Base-by-base conservation (phyloP, 305 asterid species). In the Euphrasia arctica region DNA sequence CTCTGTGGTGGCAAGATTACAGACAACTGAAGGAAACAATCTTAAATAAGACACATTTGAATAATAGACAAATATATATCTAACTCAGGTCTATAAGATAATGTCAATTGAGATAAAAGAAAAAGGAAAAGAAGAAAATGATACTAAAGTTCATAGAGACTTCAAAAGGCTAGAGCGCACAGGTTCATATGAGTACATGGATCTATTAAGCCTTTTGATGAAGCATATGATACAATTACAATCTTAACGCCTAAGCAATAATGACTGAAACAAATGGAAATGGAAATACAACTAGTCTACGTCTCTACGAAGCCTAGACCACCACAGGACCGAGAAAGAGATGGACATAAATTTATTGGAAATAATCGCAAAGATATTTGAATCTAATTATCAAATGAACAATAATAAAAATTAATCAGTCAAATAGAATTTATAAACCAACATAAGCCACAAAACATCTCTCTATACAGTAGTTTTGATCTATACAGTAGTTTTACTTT, bases 381-480 rank as follows among this genome's bases (percentile, higher is more conserved):
- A 67, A 14, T 49, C 49, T 65, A 68, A 66, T 52, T 45, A n/a
- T 29, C 52, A 49, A 63, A 61, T 28, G 28, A 66, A 63, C 14
- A 43, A 49, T 15, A 55, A 49, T 12, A 49, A 34, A 62, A 25
- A 59, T 54, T 12, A 64, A 55, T 62, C 47, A 9, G 28, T 47
- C 11, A 42, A 34, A 50, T 43, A 29, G 9, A 67, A 48, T 52
- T 25, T 56, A 34, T 36, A 18, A 15, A 62, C 45, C 31, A 54
- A 62, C 43, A 57, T 60, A 54, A 54, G 64, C 15, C 22, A 66
- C 58, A 62, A 31, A 13, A 18, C 63, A 71, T 50, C 57, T 57
- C 22, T 60, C 25, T 55, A 62, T 13, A 64, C 58, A 39, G 47
- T 64, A 67, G 29, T 67, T 31, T 58, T 54, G 32, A 18, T 18